Base-by-base conservation (phyloP, 78 protist species). In the Dictyostelium purpureum region DNA sequence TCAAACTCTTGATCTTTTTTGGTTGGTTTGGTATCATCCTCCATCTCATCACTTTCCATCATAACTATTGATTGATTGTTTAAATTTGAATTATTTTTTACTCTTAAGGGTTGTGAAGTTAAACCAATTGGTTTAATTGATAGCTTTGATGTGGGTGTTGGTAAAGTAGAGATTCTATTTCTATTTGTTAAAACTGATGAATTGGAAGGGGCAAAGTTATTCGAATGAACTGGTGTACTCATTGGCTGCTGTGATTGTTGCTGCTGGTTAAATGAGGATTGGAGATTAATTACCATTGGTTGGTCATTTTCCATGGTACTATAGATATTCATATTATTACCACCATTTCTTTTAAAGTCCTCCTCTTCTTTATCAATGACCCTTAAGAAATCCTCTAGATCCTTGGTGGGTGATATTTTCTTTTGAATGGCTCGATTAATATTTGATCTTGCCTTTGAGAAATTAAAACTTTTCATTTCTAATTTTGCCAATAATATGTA, bases 391-490 rank as follows among this genome's bases (percentile, higher is more conserved):
- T 7, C 14, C 42, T 83, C 65, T 10, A 83, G 26, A 11, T 51
- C 51, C 24, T 24, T 31, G 6, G 45, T 6, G 14, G 69, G 77
- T 38, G n/a, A 6, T 3, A 73, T 57, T 10, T 28, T 35, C 59
- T 83, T 83, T 26, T 83, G 79, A 26, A 83, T 26, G 24, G 63
- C 90, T 57, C 75, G 45, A 7, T 49, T 35, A 4, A 83, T 67
- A 2, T 0, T 54, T 42, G 52, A 28, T 31, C 59, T 28, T 52
- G 90, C 67, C 21, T 83, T 83, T 67, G 75, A 66, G 42, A 38
- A 83, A 26, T 71, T 67, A 10, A 5, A 14, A 70, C 21, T 33
- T 2, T 31, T 33, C 35, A 71, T 19, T 43, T 69, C 90, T 14
- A 83, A 26, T 6, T 11, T 7, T 54, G 90, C 80, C 40, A 45